phyloP scores from a whole-genome alignment of 2,329 filamentous ascomycete species.

The Exophiala oligosperma region DNA sequence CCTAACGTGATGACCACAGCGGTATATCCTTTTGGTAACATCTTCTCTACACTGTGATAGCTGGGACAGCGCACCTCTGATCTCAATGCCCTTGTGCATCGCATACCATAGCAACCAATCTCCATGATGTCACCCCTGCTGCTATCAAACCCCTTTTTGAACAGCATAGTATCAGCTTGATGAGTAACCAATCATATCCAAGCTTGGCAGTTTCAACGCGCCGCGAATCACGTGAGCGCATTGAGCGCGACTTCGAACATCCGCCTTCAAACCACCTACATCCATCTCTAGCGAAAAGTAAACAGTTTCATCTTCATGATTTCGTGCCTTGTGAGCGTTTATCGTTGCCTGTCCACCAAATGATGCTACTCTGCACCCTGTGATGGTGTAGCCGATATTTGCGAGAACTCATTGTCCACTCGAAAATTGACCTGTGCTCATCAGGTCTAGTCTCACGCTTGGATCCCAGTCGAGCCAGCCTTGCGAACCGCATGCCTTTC shows the following conservation, averaged over 20 bases:
- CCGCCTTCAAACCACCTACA: neutral
- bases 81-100: too few species aligned
- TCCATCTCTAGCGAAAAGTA: neutral
- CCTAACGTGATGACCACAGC: too few species aligned
- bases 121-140: too few species aligned
- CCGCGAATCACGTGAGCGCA: conserved; percentile 7
- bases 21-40: too few species aligned
- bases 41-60: too few species aligned
- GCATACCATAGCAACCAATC: too few species aligned
- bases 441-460: conserved; percentile 1
- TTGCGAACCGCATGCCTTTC: conserved; percentile 8
- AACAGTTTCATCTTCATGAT: neutral
- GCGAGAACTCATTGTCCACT: neutral
- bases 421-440: conserved; percentile 3
- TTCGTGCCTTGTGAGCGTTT: conserved; percentile 1
- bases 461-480: conserved; percentile 12
- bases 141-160: neutral
- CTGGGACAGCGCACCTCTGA: too few species aligned
- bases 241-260: conserved; percentile 4
- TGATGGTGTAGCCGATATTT: neutral
- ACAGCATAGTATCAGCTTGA: neutral
- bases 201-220: conserved; percentile 10
- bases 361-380: neutral
- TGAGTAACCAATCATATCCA: neutral
- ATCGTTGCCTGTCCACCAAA: neutral